Percentiles rank a stretch among this genome's conserved stretches.
Conservation (phyloP, 1,284 basidiomycete genomes). For the Austroboletus novae-zelandiae region DNA sequence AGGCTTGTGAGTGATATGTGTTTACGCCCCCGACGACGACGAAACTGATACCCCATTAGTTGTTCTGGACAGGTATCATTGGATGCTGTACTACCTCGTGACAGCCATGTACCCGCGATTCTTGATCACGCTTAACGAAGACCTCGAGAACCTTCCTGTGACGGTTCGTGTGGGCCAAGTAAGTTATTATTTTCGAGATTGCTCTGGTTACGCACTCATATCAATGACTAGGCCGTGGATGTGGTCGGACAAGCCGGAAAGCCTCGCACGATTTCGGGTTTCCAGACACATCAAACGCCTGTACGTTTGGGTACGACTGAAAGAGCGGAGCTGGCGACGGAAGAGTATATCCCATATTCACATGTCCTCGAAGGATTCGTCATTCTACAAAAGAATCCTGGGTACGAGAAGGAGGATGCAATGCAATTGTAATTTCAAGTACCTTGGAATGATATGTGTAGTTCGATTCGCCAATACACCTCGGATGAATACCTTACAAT, state of each 20-base stretch:
- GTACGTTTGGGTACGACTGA: conserved; percentile 93
- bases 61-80: conserved; percentile 92
- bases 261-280: conserved; percentile 88
- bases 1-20: conserved; percentile 68
- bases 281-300: conserved; percentile 97
- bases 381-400: conserved; percentile 84
- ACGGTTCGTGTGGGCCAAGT: conserved; percentile 95
- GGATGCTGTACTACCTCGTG: conserved; percentile 97
- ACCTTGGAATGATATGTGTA: conserved; percentile 4
- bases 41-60: conserved; percentile 45
- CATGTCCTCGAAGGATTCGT: conserved; percentile 90
- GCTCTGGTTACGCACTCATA: conserved; percentile 1
- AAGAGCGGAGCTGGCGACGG: conserved; percentile 93
- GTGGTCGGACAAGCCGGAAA: conserved; percentile 91
- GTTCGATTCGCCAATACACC: neutral
- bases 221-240: conserved; percentile 65
- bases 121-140: conserved; percentile 95
- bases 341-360: conserved; percentile 92
- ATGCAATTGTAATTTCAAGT: conserved; percentile 60
- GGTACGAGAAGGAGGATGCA: conserved; percentile 79
- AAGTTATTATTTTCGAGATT: conserved; percentile 15
- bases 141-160: conserved; percentile 81
- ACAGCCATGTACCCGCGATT: conserved; percentile 98
- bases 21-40: neutral
- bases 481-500: no score